Evolutionary conservation across 495 filamentous ascomycete genomes (phyloP), one percentile per base, ranked within the genome.

Genomic region (Halenospora varia): DNA sequence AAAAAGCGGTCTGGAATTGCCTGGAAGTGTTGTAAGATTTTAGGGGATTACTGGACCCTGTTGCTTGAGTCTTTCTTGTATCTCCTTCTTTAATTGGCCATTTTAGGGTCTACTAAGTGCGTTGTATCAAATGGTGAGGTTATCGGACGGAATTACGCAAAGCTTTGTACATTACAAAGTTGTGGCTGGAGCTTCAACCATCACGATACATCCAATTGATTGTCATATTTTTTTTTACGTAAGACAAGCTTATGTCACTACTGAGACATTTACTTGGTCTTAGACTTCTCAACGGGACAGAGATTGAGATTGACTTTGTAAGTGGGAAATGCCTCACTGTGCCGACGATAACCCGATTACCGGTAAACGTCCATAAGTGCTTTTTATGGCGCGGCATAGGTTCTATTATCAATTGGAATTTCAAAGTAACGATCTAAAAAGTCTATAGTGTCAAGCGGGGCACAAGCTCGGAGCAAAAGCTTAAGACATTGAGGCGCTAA

Each of bases 1-100:
- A 48, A 62, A 63, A 59, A 57, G 59, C 53, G 11, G 56, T 62
- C 55, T 49, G 53, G 55, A 51, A 24, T 24, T 51, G 42, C 58
- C 22, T 56, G 40, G 51, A 35, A 25, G 49, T 45, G 41, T 48
- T 60, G 57, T 60, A 60, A 60, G 57, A 60, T 55, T 48, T 60
- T 0, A 18, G 26, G 18, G 1, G 39, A 46, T 13, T 8, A 44
- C 42, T n/a, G 42, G 18, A 45, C 42, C 29, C 29, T 35, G 29
- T 4, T 35, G 4, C 29, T 4, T 4, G 29, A 35, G 29, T 4
- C 29, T 35, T n/a, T 35, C 29, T 35, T 35, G 29, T 13, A 35
- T 35, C 13, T 35, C 29, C 29, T 35, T 35, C 13, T 4, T 35
- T 13, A 35, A 35, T 35, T 35, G 29, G 29, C n/a, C 4, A 35